Base-by-base conservation (phyloP, 345 rosid genomes). In the Gossypium longicalyx region DNA sequence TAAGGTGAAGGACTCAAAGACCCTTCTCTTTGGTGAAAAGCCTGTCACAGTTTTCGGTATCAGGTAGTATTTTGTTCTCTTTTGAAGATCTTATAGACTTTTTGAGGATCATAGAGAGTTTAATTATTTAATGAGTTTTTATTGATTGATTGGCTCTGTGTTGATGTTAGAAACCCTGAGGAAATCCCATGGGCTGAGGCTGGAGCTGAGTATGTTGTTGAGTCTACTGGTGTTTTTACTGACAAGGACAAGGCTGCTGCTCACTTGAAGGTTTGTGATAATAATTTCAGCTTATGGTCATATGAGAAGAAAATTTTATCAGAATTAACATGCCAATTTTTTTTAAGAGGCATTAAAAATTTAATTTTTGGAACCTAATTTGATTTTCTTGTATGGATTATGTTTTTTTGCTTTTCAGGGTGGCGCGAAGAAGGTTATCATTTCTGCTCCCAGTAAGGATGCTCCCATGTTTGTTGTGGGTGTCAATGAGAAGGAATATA, bases 381-480 rank as follows among this genome's bases (percentile, higher is more conserved):
- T 9, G 7, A 27, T n/a, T 1, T 63, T 15, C 57, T 23, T 66
- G 16, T 4, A 12, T 41, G 59, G 43, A 3, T 74, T 12, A 19
- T 65, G 13, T 4, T 49, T 11, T 25, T 52, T 43, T 12, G 17
- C 3, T 19, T 49, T 11, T 34, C 47, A 89, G 90, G 93, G 90
- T 70, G 93, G 93, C 25, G 93, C 93, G 9, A 86, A 89, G 86
- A 87, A 87, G 84, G 93, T 89, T 6, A 29, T 89, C 19, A 84
- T 89, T 58, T 87, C 88, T 77, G 93, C 86, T 15, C 89, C 87
- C 1, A 89, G 91, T 67, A 84, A 84, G 80, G 89, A 87, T 80
- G 93, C 93, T 29, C 93, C 93, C 72, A 89, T 89, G 93, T 89
- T 89, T 77, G 91, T 87, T 76, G 83, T 89, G 20, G 93, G 93